Base-by-base conservation (phyloP, 2,329 filamentous ascomycete genomes). In the Cladobotryum mycophilum region DNA sequence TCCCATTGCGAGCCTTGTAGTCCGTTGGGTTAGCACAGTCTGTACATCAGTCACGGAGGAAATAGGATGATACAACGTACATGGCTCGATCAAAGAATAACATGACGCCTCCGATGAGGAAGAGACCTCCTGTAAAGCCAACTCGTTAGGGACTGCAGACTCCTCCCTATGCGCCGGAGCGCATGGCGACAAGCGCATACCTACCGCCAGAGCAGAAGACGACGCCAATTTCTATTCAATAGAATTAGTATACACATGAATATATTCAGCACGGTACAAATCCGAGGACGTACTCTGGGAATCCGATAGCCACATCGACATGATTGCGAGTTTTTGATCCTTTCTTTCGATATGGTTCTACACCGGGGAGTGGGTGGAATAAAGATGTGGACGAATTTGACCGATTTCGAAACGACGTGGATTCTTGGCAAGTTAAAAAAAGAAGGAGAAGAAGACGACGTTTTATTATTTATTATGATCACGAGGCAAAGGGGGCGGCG, bases 51-150 rank as follows among this genome's bases (percentile, higher is more conserved):
- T n/a, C 42, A 34, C 9, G 25, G 9, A 11, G 25, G 2, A 30
- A 30, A 6, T 30, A 30, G 25, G 25, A 30, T 30, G 6, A 5
- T 30, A 30, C 2, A 4, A 47, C 84, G 64, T 76, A 92, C 89
- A 97, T 91, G 64, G 93, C 89, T 58, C 93, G 84, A 72, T 99
- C 93, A 75, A 99, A 99, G 76, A 99, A 97, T 72, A 99, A 81
- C 71, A 99, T 79, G 9, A 99, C 89, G 54, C 93, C 93, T 65
- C 89, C 88, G 66, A 96, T 81, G 51, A 99, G 82, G 78, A 99
- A 99, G 76, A 97, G 85, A 59, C 88, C 89, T 69, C 92, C 92
- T 95, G 67, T 46, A 17, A 25, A 51, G 44, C 45, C 44, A 30
- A 4, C 45, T 36, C 36, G 48, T 53, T 18, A 53, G 52, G 43